Evolutionary conservation across 2,329 filamentous ascomycete species (phyloP).

Genomic region (Diaporthe citri): DNA sequence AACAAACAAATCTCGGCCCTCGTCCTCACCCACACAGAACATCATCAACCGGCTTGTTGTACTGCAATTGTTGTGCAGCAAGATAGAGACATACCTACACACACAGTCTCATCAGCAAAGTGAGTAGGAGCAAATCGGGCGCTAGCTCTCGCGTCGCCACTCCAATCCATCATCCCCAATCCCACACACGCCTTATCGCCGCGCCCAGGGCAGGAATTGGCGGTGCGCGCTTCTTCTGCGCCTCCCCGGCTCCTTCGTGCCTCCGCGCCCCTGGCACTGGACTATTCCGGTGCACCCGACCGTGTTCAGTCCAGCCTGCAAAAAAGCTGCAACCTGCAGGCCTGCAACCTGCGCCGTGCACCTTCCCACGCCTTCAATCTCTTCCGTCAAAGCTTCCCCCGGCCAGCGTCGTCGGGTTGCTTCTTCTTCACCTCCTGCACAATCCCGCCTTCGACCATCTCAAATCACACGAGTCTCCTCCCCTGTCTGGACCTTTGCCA

Average conservation of each 20-base stretch:
- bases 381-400: not conserved
- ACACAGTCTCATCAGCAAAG: not conserved
- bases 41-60: not conserved
- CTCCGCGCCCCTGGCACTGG: not conserved
- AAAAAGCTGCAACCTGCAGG: slow-evolving; percentile 1
- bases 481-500: not conserved
- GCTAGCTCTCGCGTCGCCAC: slow-evolving; percentile 25
- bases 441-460: not conserved
- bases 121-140: not conserved
- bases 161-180: not conserved
- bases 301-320: slow-evolving; percentile 18
- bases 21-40: not conserved
- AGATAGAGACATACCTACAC: not conserved
- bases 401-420: not conserved
- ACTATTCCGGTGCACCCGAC: slow-evolving; percentile 18
- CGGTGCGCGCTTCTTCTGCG: slow-evolving; percentile 21
- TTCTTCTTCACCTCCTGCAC: not conserved
- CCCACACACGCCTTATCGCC: not conserved
- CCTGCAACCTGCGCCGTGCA: slow-evolving; percentile 2
- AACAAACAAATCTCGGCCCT: not conserved
- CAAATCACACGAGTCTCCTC: not conserved
- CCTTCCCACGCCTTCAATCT: slow-evolving; percentile 20
- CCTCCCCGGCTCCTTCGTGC: slow-evolving; percentile 20
- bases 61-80: slow-evolving; percentile 8
- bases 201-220: slow-evolving; percentile 23